A percentile compares a stretch with the other conserved stretches of the same genome.
Conservation (phyloP, 441 rosid species). For the Brassica hybrid region DNA sequence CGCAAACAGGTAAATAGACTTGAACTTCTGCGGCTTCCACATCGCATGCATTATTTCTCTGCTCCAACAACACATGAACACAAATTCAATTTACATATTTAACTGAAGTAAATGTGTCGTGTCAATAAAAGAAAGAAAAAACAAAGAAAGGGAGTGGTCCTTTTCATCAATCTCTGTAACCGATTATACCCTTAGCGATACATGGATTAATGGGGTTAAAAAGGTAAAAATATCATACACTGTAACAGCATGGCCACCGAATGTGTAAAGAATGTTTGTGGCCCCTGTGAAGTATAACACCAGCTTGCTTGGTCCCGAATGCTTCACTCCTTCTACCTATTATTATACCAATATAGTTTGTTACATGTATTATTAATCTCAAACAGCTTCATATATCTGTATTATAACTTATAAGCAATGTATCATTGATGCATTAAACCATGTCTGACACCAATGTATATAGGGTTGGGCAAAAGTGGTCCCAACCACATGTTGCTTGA, state of each 20-base stretch:
- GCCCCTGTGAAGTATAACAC: conserved; percentile 78
- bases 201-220: conserved; percentile 40
- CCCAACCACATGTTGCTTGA: conserved; percentile 42
- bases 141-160: conserved; percentile 11
- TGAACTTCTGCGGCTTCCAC: conserved; percentile 84
- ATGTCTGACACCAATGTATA: conserved; percentile 39
- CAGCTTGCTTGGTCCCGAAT: conserved; percentile 69
- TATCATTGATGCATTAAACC: conserved; percentile 16
- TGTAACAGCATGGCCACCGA: conserved; percentile 80
- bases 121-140: background rate
- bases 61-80: conserved; percentile 25
- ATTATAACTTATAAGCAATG: background rate
- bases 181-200: conserved; percentile 18
- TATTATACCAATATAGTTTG: background rate
- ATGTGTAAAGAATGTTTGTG: conserved; percentile 84
- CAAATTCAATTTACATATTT: background rate
- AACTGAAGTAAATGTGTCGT: background rate
- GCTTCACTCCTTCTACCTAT: conserved; percentile 67
- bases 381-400: background rate
- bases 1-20: conserved; percentile 65
- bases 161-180: conserved; percentile 13
- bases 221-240: conserved; percentile 54
- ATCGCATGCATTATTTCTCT: conserved; percentile 82
- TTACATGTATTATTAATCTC: background rate
- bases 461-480: conserved; percentile 25